Evolutionary conservation across 495 filamentous ascomycete genomes (phyloP), one percentile per base, ranked within the genome.

Genomic region (Penicillium cosmopolitanum): DNA sequence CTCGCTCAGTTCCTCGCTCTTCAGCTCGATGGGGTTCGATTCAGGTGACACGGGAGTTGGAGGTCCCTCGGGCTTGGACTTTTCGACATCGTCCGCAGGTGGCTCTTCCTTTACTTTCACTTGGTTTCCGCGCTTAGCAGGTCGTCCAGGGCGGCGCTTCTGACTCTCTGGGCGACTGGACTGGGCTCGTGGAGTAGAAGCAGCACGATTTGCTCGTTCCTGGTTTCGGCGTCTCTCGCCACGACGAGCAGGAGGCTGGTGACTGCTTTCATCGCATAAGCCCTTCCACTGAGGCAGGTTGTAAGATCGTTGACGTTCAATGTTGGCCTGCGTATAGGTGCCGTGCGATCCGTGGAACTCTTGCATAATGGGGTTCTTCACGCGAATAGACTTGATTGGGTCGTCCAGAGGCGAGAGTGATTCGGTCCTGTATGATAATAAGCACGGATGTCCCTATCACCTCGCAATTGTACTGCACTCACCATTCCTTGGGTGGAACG

Each of bases 341-440:
- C 96, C 95, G 65, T 93, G 89, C 51, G 87, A 90, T 10, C 94
- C 96, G 80, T 92, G 91, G 69, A 98, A 98, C 64, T 98, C 95
- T 68, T 98, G 95, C 68, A 90, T 95, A 71, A 98, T 98, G 10
- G 95, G 95, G 62, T 98, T 96, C 79, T 92, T 95, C 65, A 97
- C 92, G 58, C 87, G 88, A 69, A 98, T 90, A 53, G 88, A 87
- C 74, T 97, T 97, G 58, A 98, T 85, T 55, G 88, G 81, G 64
- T 97, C 89, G 64, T 95, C 86, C 60, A 97, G 85, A 34, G 82
- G 72, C 18, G 91, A 88, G 23, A 94, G 85, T 23, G 85, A 76
- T 60, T 92, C 88, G 65, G 80, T 75, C 88, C 88, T 91, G 60
- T 28, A 57, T 23, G 16, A 42, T 21, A 21, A 53, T 67, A 36